Base-by-base conservation (phyloP, 1,284 basidiomycete genomes). In the Cryptococcus depauperatus region DNA sequence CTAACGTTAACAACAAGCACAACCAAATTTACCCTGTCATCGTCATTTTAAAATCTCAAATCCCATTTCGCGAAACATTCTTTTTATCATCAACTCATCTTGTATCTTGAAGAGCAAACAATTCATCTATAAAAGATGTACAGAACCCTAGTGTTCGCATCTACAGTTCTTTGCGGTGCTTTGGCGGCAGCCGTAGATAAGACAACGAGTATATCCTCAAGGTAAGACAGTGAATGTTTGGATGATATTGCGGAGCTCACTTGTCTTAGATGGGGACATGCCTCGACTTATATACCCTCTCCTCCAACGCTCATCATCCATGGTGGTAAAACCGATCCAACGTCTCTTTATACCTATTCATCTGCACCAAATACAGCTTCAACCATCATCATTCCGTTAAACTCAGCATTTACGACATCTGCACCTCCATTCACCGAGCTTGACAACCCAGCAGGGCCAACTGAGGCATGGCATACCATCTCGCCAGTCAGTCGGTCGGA, bases 261-360 rank as follows among this genome's bases (percentile, higher is more conserved):
- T n/a, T n/a, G n/a, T n/a, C n/a, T n/a, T n/a, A n/a, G 87, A 74
- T 91, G 87, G 87, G 87, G 82, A 29, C 84, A 86, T 52, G 83
- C 84, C 9, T 70, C 73, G 1, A 75, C 79, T 19, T 62, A 82
- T 37, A 68, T 85, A 19, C 74, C 79, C 52, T 57, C 59, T 2
- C 59, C 62, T 0, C 76, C 79, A 47, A 74, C 75, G 6, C 72
- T 90, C 32, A 79, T 80, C 62, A 70, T 89, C 33, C 81, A 84
- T 48, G 87, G 87, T 23, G 87, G 87, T 46, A 81, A 85, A 61
- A 81, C 78, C 22, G 84, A 88, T 64, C 73, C 76, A 16, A 79
- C 70, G 64, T 81, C 82, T 58, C 63, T 74, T 8, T 84, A 76
- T 61, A 78, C 80, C 2, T 91, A 90, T 67, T 77, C 76, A 27